Percentiles rank a stretch among this genome's conserved stretches.
Evolutionary conservation across 208 protist species (phyloP).

Genomic region (Porcisia deanei): DNA sequence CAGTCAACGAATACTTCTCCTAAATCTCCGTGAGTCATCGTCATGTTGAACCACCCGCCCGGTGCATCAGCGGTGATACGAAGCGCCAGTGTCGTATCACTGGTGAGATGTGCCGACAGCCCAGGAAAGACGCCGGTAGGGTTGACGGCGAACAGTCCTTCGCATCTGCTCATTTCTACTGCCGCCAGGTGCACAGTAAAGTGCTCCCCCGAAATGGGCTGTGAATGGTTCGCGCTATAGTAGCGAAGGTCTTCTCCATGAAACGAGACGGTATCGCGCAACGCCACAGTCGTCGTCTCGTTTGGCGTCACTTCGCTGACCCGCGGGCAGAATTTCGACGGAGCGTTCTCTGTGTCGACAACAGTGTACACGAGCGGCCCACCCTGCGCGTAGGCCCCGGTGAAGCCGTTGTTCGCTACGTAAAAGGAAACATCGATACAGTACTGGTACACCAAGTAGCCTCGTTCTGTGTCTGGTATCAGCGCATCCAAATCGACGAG

Average conservation of each 20-base stretch:
- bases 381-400: slow-evolving; percentile 14
- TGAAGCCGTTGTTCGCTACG: slow-evolving; percentile 1
- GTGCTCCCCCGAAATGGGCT: slow-evolving; percentile 13
- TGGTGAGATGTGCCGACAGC: slow-evolving; percentile 23
- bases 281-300: background rate
- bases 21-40: slow-evolving; percentile 28
- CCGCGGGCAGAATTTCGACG: slow-evolving; percentile 17
- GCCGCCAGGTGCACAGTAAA: slow-evolving; percentile 29
- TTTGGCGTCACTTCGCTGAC: background rate
- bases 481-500: slow-evolving; percentile 32
- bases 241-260: slow-evolving; percentile 29
- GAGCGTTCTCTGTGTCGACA: slow-evolving; percentile 27
- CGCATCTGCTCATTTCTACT: slow-evolving; percentile 4
- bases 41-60: slow-evolving; percentile 41
- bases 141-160: slow-evolving; percentile 5
- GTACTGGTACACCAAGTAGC: slow-evolving; percentile 41
- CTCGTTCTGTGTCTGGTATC: slow-evolving; percentile 13
- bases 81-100: slow-evolving; percentile 31
- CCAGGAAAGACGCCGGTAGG: slow-evolving; percentile 7
- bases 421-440: slow-evolving; percentile 43
- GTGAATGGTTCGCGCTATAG: slow-evolving; percentile 4
- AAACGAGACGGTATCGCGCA: slow-evolving; percentile 31
- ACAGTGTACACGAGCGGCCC: slow-evolving; percentile 38
- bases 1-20: slow-evolving; percentile 33
- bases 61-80: slow-evolving; percentile 33